Evolutionary conservation across 2,329 filamentous ascomycete genomes (phyloP).

Genomic region (Venturia asperata): DNA sequence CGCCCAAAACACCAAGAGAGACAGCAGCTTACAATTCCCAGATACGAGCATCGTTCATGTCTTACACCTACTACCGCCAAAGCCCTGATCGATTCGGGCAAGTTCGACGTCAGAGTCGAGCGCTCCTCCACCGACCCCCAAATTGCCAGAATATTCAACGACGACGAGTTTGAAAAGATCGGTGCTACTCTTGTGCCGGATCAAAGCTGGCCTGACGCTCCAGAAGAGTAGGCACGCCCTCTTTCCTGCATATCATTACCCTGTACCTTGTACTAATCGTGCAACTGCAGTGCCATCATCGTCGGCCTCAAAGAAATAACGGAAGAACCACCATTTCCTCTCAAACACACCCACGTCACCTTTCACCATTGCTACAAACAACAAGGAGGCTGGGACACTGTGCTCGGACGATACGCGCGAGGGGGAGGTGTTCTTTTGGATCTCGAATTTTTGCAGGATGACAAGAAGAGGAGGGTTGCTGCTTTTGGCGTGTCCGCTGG

Average conservation of each 20-base stretch:
- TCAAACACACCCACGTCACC: constrained; percentile 36
- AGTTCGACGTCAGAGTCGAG: constrained; percentile 35
- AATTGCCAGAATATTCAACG: constrained; percentile 36
- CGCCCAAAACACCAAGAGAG: neutral
- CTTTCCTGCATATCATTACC: neutral
- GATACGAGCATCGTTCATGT: constrained; percentile 35
- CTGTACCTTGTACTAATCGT: neutral
- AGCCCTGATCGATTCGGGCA: constrained; percentile 35
- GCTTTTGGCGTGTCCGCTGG: constrained; percentile 48
- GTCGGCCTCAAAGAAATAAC: constrained; percentile 38
- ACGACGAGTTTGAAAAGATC: constrained; percentile 32
- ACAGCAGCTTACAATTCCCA: neutral
- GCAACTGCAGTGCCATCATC: constrained; percentile 27
- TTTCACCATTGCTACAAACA: constrained; percentile 40
- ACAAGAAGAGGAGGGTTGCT: constrained; percentile 61
- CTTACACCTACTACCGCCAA: constrained; percentile 34
- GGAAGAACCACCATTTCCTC: constrained; percentile 28
- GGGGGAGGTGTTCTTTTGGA: constrained; percentile 75
- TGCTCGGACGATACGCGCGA: constrained; percentile 69
- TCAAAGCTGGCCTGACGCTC: constrained; percentile 33
- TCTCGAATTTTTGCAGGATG: constrained; percentile 77
- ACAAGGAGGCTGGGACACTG: constrained; percentile 58
- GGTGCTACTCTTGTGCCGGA: constrained; percentile 34
- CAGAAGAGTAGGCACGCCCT: constrained; percentile 27
- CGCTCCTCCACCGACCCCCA: constrained; percentile 33